These are phyloP conservation scores for Mollisia scopiformis DNA, from an alignment of 2,329 filamentous ascomycete genomes.

Conservation along the genomic window DNA sequence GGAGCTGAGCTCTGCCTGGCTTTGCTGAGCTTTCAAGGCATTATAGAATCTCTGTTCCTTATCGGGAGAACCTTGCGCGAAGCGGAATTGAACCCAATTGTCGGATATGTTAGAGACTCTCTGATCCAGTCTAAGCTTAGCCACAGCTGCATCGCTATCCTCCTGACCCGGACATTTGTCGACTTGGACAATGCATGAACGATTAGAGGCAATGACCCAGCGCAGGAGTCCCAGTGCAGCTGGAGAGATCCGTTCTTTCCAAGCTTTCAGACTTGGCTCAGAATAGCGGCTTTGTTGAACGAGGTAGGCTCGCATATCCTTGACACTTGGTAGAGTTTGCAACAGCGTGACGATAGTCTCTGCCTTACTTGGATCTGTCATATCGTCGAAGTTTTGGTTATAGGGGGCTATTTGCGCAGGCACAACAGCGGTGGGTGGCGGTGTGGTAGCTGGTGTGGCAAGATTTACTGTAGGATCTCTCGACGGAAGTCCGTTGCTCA, in stretches of 20 bases:
- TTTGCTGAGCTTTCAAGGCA: slow-evolving; percentile 54
- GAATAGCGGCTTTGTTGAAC: slow-evolving; percentile 30
- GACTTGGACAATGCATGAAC: slow-evolving; percentile 83
- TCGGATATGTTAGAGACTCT: slow-evolving; percentile 61
- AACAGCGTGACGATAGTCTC: slow-evolving; percentile 55
- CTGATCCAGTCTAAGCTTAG: slow-evolving; percentile 34
- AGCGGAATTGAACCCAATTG: slow-evolving; percentile 79
- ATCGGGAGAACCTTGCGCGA: slow-evolving; percentile 86
- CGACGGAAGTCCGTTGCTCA: neutral
- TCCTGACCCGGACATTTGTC: slow-evolving; percentile 44
- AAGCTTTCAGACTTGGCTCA: slow-evolving; percentile 45
- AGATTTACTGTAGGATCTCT: slow-evolving; percentile 7
- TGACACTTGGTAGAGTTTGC: slow-evolving; percentile 62
- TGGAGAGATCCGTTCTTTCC: slow-evolving; percentile 63
- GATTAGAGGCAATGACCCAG: slow-evolving; percentile 90
- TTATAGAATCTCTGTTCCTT: slow-evolving; percentile 77
- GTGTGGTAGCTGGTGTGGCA: slow-evolving; percentile 31
- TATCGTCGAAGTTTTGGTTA: slow-evolving; percentile 58
- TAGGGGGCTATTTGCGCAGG: slow-evolving; percentile 43
- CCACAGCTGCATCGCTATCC: slow-evolving; percentile 23
- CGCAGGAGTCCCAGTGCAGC: slow-evolving; percentile 71
- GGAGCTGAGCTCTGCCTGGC: slow-evolving; percentile 30
- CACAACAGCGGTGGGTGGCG: slow-evolving; percentile 29
- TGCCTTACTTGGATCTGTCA: slow-evolving; percentile 49
- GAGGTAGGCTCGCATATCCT: slow-evolving; percentile 57